A percentile compares a stretch with the other conserved stretches of the same genome.
These are phyloP conservation scores for Sanghuangporus sanghuang DNA, from an alignment of 1,284 basidiomycete species.

Conservation along the genomic window DNA sequence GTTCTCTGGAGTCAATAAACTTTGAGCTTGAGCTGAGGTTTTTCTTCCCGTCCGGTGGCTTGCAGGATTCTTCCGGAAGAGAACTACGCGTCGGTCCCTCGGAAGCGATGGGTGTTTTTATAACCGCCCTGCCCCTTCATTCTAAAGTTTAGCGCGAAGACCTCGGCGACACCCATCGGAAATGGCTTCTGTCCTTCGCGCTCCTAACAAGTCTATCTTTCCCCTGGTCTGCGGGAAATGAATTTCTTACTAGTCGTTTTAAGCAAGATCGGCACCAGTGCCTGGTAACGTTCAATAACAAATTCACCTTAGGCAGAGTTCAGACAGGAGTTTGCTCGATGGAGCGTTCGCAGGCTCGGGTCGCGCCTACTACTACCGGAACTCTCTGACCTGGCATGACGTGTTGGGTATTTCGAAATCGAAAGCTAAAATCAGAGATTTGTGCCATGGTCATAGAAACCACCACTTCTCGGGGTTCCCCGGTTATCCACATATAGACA, in stretches of 20 bases:
- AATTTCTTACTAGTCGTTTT: not conserved
- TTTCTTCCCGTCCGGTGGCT: not conserved
- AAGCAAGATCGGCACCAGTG: conserved; percentile 4
- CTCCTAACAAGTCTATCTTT: not conserved
- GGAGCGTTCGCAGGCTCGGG: not conserved
- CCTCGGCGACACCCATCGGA: not conserved
- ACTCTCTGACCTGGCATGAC: not conserved
- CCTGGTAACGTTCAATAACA: conserved; percentile 10
- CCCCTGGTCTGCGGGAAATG: conserved; percentile 1
- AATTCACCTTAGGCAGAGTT: not conserved
- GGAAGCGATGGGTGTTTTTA: not conserved
- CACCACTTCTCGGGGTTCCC: not conserved
- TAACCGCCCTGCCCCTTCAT: not conserved
- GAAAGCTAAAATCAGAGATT: not conserved
- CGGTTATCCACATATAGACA: not conserved
- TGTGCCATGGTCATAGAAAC: not conserved
- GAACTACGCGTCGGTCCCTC: not conserved
- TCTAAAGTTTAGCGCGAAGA: not conserved
- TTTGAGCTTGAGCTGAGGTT: not conserved
- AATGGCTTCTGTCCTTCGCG: not conserved
- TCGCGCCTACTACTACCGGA: conserved; percentile 1
- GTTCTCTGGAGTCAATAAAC: conserved; percentile 17
- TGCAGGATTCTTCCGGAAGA: not conserved
- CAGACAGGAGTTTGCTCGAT: not conserved
- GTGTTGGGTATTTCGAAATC: not conserved